Percentiles rank a stretch among this genome's conserved stretches.
Evolutionary conservation across 106 monocot genomes (phyloP).

Genomic region (Triglochin maritima): DNA sequence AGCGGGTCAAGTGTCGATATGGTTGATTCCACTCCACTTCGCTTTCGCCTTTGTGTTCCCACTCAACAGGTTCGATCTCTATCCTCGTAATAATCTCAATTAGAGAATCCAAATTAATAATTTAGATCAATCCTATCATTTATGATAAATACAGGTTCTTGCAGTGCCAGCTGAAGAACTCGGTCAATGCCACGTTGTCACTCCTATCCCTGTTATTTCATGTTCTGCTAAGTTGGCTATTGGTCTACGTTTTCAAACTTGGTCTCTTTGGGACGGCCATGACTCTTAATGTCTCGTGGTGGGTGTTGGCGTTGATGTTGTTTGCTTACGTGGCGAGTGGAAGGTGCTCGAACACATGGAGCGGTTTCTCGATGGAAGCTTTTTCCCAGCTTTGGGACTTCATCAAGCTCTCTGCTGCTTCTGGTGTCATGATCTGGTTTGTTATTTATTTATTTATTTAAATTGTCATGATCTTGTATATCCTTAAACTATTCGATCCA

Average conservation of each 20-base stretch:
- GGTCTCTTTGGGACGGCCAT: conserved; percentile 10
- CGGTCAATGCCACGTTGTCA: not conserved
- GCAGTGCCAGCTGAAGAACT: conserved; percentile 8
- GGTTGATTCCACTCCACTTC: conserved; percentile 4
- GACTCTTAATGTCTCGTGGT: conserved; percentile 7
- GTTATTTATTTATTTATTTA: not conserved
- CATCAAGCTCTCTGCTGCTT: conserved; percentile 14
- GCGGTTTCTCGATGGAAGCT: conserved; percentile 5
- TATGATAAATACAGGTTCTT: conserved; percentile 1
- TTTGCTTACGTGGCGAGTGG: not conserved
- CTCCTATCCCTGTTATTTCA: not conserved
- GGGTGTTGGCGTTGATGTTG: not conserved
- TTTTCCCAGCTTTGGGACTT: conserved; percentile 7
- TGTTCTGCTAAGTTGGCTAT: conserved; percentile 4
- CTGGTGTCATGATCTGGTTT: conserved; percentile 9
- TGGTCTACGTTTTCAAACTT: conserved; percentile 2
- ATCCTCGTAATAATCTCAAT: too few relatives aligned
- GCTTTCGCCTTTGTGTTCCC: conserved; percentile 10
- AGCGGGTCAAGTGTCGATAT: not conserved
- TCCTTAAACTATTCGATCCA: too few relatives aligned
- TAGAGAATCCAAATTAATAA: too few relatives aligned
- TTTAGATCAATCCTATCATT: too few relatives aligned
- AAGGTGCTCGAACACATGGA: conserved; percentile 5
- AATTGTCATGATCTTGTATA: conserved; percentile 6
- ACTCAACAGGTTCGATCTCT: not conserved